These are phyloP conservation scores for Macaranga tanarius DNA, from an alignment of 441 rosid species.

Conservation along the genomic window DNA sequence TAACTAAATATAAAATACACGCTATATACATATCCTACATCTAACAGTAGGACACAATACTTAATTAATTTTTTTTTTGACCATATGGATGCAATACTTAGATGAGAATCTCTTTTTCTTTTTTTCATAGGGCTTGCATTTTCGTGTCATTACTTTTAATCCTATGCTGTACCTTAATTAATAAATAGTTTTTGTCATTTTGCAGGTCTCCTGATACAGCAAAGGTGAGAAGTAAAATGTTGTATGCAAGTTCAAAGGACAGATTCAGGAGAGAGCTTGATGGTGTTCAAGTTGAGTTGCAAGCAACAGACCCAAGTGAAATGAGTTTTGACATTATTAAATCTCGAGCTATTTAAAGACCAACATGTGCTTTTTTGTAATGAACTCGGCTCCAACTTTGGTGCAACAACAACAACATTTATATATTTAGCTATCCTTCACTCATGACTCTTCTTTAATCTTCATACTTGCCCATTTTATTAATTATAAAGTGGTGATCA, in stretches of 20 bases:
- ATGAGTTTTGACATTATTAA: slow-evolving; percentile 60
- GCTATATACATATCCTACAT: too few species aligned
- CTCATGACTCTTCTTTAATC: not conserved
- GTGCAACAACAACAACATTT: not conserved
- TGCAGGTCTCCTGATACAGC: slow-evolving; percentile 60
- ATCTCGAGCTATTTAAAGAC: slow-evolving; percentile 38
- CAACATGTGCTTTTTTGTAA: too few species aligned
- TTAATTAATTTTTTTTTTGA: too few species aligned
- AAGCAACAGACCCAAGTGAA: slow-evolving; percentile 73
- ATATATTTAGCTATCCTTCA: not conserved
- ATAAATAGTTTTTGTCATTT: not conserved
- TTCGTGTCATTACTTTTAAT: too few species aligned
- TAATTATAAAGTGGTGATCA: too few species aligned
- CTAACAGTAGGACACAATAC: too few species aligned
- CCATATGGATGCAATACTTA: too few species aligned
- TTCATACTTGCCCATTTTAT: not conserved
- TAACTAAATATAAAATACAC: too few species aligned
- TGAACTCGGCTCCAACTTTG: too few species aligned
- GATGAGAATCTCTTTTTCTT: too few species aligned
- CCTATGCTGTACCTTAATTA: too few species aligned
- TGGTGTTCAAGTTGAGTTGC: slow-evolving; percentile 73
- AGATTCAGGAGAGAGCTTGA: slow-evolving; percentile 70
- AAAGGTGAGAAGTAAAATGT: slow-evolving; percentile 67
- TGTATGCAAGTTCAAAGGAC: slow-evolving; percentile 73
- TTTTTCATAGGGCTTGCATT: too few species aligned